phyloP scores from a whole-genome alignment of 768 basidiomycete species.

The Hygrocybe punicea region DNA sequence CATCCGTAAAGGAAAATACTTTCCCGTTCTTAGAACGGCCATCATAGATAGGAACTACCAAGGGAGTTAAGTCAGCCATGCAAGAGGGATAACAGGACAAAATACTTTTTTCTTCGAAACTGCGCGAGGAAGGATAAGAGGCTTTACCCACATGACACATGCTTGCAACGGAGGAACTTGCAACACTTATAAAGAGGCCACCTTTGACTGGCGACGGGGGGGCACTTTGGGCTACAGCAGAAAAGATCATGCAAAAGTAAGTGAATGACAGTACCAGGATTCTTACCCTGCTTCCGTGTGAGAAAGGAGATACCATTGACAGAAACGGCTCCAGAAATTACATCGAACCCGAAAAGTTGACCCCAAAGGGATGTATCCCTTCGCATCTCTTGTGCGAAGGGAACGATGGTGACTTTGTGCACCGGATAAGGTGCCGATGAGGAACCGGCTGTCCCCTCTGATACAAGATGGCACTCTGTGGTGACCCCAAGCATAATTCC shows the following conservation, averaged over 20 bases:
- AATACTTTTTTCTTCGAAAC: neutral
- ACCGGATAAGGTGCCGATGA: neutral
- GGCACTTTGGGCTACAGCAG: neutral
- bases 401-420: conserved; percentile 4
- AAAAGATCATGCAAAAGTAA: neutral
- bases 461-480: conserved; percentile 2
- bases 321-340: neutral
- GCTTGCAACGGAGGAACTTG: neutral
- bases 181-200: neutral
- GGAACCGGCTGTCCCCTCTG: neutral
- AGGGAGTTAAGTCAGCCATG: neutral
- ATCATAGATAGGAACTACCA: conserved; percentile 9
- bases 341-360: neutral
- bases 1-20: neutral
- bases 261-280: neutral
- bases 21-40: neutral
- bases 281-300: neutral
- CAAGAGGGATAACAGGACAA: neutral
- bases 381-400: conserved; percentile 8
- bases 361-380: conserved; percentile 9
- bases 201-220: neutral
- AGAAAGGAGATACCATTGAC: neutral
- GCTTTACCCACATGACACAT: neutral
- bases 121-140: neutral
- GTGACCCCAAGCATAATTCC: conserved; percentile 9